phyloP scores from a whole-genome alignment of 2,329 filamentous ascomycete species.

The Arachnomyces sp. region DNA sequence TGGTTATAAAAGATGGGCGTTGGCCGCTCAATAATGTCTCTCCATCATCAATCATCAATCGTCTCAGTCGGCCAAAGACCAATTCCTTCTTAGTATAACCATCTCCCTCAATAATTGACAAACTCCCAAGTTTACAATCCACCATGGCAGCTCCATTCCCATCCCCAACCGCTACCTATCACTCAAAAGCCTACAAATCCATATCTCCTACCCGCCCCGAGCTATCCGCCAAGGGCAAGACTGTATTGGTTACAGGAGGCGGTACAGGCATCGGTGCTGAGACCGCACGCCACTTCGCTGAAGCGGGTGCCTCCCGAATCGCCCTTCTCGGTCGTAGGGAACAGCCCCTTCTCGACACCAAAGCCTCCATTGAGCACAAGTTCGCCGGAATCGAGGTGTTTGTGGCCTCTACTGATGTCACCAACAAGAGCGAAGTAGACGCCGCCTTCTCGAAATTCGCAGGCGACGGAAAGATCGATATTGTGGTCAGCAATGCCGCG shows the following conservation, averaged over 20 bases:
- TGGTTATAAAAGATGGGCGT: too few relatives aligned
- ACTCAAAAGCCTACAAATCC: conserved; percentile 26
- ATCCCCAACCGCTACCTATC: conserved; percentile 15
- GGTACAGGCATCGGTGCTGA: conserved; percentile 40
- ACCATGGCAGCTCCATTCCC: conserved; percentile 12
- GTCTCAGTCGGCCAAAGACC: too few relatives aligned
- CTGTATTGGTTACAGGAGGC: conserved; percentile 37
- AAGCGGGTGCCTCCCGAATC: conserved; percentile 37
- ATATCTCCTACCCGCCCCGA: conserved; percentile 34
- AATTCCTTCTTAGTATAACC: too few relatives aligned
- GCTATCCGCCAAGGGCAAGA: conserved; percentile 34
- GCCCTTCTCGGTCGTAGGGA: conserved; percentile 36
- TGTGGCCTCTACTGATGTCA: conserved; percentile 25
- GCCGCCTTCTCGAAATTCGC: conserved; percentile 24
- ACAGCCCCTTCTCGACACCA: conserved; percentile 28
- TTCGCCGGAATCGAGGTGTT: conserved; percentile 28
- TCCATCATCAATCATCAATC: too few relatives aligned
- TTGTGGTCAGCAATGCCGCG: conserved; percentile 35
- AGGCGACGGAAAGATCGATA: conserved; percentile 26
- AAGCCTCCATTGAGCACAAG: conserved; percentile 26
- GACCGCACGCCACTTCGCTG: conserved; percentile 36
- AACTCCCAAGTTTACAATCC: too few relatives aligned
- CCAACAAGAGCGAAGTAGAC: conserved; percentile 24
- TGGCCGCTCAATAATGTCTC: too few relatives aligned
- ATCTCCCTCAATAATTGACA: too few relatives aligned